Base-by-base conservation (phyloP, 352 stramenopile genomes). In the Pythium insidiosum region DNA sequence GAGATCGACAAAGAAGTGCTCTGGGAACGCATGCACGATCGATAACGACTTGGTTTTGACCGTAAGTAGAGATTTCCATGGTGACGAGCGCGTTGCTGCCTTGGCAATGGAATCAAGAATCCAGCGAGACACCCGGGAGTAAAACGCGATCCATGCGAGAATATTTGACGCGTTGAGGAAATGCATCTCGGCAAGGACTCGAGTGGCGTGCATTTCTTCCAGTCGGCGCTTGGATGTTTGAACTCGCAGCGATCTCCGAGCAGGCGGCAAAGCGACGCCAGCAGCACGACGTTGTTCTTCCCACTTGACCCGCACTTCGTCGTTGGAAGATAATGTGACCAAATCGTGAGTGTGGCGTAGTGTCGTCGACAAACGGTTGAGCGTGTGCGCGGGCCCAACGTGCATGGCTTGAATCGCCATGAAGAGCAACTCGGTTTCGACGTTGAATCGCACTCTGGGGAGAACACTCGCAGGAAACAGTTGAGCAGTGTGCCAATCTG, bases 1-100 rank as follows among this genome's bases (percentile, higher is more conserved):
- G 24, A 88, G 15, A 43, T 88, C 74, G n/a, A 82, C 70, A 43
- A 88, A 82, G 31, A 85, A 84, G 49, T 85, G 72, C 28, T 88
- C 69, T 1, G 74, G 74, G 37, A 88, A 84, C 6, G 43, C n/a
- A n/a, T n/a, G n/a, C n/a, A n/a, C n/a, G n/a, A n/a, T n/a, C n/a
- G n/a, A n/a, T n/a, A n/a, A n/a, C n/a, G n/a, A n/a, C n/a, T n/a
- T n/a, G n/a, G n/a, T n/a, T n/a, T n/a, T n/a, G n/a, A n/a, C n/a
- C n/a, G n/a, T n/a, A n/a, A n/a, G n/a, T n/a, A n/a, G n/a, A n/a
- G 5, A 64, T 66, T 18, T 84, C 35, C 1, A 78, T 52, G 5
- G 63, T 59, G 13, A 24, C 38, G 20, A 67, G 77, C 16, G 74
- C 55, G 49, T 83, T 66, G n/a, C n/a, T n/a, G n/a, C n/a, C n/a